A percentile compares a stretch with the other conserved stretches of the same genome.
These are phyloP conservation scores for Cicer chorassanicum DNA, from an alignment of 306 rosid genomes.

Conservation along the genomic window DNA sequence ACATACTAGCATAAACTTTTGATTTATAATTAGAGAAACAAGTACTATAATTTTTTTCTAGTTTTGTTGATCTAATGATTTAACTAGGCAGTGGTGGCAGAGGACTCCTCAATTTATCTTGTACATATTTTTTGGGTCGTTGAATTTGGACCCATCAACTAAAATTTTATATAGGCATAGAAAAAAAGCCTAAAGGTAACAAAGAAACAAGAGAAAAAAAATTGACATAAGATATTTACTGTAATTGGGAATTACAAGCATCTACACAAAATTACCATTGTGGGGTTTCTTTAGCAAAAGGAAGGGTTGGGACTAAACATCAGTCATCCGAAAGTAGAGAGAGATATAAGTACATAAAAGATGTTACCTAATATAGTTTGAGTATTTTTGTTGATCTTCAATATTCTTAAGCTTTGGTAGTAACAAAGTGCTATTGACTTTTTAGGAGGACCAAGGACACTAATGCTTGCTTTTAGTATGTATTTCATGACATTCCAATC, in stretches of 20 bases:
- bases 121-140: slow-evolving; percentile 45
- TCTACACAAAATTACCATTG: slow-evolving; percentile 50
- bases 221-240: slow-evolving; percentile 42
- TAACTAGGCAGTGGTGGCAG: slow-evolving; percentile 44
- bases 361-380: slow-evolving; percentile 49
- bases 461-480: slow-evolving; percentile 44
- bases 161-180: slow-evolving; percentile 40
- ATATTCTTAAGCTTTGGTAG: slow-evolving; percentile 46
- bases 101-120: slow-evolving; percentile 50
- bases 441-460: slow-evolving; percentile 36
- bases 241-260: slow-evolving; percentile 50
- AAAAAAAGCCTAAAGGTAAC: slow-evolving; percentile 47
- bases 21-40: slow-evolving; percentile 46
- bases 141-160: slow-evolving; percentile 55
- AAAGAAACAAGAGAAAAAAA: slow-evolving; percentile 45
- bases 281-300: slow-evolving; percentile 54
- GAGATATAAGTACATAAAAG: slow-evolving; percentile 43
- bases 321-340: slow-evolving; percentile 44
- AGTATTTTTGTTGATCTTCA: slow-evolving; percentile 46
- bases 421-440: slow-evolving; percentile 39
- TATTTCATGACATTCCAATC: slow-evolving; percentile 42
- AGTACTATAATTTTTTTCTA: slow-evolving; percentile 47
- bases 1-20: slow-evolving; percentile 49
- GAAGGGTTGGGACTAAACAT: slow-evolving; percentile 51
- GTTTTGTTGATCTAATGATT: slow-evolving; percentile 41